Conservation (phyloP, 768 basidiomycete genomes). For the Pholiota molesta region DNA sequence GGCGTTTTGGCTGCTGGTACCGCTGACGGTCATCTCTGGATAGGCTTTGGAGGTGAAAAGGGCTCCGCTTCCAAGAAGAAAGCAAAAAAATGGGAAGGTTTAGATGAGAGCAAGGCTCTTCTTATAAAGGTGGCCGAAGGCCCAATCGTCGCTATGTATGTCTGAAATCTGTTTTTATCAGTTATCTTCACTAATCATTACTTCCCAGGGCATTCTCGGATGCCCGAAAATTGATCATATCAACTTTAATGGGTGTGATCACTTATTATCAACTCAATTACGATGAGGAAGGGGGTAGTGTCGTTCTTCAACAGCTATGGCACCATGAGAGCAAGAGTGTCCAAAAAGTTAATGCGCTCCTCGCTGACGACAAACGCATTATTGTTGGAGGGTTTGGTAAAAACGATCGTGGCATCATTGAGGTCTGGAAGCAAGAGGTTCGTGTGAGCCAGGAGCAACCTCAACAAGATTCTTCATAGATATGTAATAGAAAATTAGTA, state of each 20-base stretch:
- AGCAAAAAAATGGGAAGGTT: conserved; percentile 73
- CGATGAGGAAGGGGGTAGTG: conserved; percentile 36
- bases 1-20: conserved; percentile 72
- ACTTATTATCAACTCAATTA: conserved; percentile 49
- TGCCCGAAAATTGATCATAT: conserved; percentile 48
- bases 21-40: conserved; percentile 73
- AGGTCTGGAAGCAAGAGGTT: conserved; percentile 52
- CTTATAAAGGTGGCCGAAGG: conserved; percentile 65
- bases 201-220: conserved; percentile 51
- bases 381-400: conserved; percentile 64
- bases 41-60: conserved; percentile 73
- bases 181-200: background rate
- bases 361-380: conserved; percentile 48
- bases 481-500: conserved; percentile 2
- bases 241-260: conserved; percentile 65
- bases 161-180: conserved; percentile 1
- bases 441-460: conserved; percentile 3
- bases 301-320: conserved; percentile 51
- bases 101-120: conserved; percentile 48
- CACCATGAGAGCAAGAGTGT: conserved; percentile 42
- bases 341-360: conserved; percentile 69
- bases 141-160: conserved; percentile 74
- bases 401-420: conserved; percentile 63
- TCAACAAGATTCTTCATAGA: conserved; percentile 7
- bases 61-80: conserved; percentile 60